A percentile compares a stretch with the other conserved stretches of the same genome.
Evolutionary conservation across 345 rosid species (phyloP).

Genomic region (Toxicodendron radicans): DNA sequence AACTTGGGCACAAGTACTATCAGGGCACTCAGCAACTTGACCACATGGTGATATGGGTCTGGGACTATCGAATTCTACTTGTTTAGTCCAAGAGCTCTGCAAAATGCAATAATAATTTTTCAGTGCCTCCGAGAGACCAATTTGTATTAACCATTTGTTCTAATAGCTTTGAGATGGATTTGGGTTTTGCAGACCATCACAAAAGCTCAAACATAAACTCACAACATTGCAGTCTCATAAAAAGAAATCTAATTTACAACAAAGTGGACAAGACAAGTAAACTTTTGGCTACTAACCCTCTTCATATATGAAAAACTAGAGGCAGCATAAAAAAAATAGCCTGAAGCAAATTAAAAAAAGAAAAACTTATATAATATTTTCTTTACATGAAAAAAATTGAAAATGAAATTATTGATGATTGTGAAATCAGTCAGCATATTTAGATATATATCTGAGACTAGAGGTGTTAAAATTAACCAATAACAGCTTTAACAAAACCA

Average conservation of each 20-base stretch:
- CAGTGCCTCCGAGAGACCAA: not conserved
- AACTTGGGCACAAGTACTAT: constrained; percentile 63
- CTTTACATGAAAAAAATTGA: not conserved
- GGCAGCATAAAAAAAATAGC: not conserved
- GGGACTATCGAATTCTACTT: constrained; percentile 46
- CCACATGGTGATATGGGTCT: constrained; percentile 28
- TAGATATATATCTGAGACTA: not conserved
- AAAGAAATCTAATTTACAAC: not conserved
- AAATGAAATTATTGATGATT: not conserved
- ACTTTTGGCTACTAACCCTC: not conserved
- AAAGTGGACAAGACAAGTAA: not conserved
- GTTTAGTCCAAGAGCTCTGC: constrained; percentile 65
- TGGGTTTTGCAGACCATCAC: constrained; percentile 1
- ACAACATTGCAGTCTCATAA: not conserved
- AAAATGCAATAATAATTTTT: constrained; percentile 8
- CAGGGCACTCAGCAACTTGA: constrained; percentile 45
- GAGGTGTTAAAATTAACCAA: not conserved
- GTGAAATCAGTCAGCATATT: not conserved
- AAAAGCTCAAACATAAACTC: not conserved
- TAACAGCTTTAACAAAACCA: not conserved
- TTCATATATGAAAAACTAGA: not conserved
- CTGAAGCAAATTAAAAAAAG: not conserved
- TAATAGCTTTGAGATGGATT: not conserved
- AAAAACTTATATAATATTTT: not conserved
- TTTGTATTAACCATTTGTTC: not conserved